Evolutionary conservation across 805 yeast species (phyloP), one percentile per base, ranked within the genome.

Genomic region (Teunomyces aglyptinius): DNA sequence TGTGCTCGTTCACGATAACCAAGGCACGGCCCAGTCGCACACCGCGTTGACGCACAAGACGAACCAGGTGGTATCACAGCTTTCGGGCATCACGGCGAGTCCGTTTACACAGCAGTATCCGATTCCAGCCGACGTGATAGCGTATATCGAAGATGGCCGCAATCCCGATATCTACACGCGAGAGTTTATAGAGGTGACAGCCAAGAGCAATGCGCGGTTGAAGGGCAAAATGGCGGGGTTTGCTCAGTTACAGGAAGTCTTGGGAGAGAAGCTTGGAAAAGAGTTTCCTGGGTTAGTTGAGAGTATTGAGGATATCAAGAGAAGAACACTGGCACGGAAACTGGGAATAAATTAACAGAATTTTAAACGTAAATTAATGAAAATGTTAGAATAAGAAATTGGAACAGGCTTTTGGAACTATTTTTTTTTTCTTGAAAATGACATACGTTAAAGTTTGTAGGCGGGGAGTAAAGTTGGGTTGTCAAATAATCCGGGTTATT

Each of bases 111-210:
- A 55, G 38, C 66, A 73, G 48, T 65, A 62, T 34, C 72, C 83
- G 1, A 75, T 87, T 3, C 97, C 97, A 1, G 64, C 86, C 32
- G 97, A 91, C 59, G 91, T 91, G n/a, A 71, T 90, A 11, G 84
- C 86, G 51, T 94, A 94, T 60, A 89, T 94, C 32, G 98, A 94
- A 60, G 96, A 89, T 59, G 99, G 99, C 2, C 75, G 99, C 55
- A 94, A 94, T 61, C 98, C 99, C 0, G 98, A 94, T 61, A 90
- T 94, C 33, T 94, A 94, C 65, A 90, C 98, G 0, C 78, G 99
- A 62, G 99, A 94, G 68, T 94, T 94, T 67, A 89, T 92, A 12
- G 99, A 94, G 62, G 88, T 92, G 29, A 86, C 94, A n/a, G 83
- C 90, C 33, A 84, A 89, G 56, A 83, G 90, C 38, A 94, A 94